phyloP scores from a whole-genome alignment of 2,329 filamentous ascomycete species.

The Ampelomyces quisqualis region DNA sequence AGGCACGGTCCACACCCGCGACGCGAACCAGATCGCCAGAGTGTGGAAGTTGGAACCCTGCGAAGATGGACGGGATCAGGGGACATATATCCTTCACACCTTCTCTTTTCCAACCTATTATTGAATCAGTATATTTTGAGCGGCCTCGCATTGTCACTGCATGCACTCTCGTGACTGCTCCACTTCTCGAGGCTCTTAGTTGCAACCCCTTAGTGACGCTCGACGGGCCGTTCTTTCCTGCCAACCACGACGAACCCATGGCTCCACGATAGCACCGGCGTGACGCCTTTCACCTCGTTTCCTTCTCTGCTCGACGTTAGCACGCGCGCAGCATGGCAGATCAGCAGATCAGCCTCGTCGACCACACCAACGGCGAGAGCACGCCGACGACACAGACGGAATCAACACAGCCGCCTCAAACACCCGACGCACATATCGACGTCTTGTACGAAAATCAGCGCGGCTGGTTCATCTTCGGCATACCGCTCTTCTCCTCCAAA shows the following conservation, averaged over 20 bases:
- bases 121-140: too few species aligned
- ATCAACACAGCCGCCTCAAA: conserved; percentile 12
- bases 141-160: conserved; percentile 1
- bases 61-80: not conserved
- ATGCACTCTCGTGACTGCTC: conserved; percentile 5
- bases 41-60: conserved; percentile 5
- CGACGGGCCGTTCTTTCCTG: conserved; percentile 21
- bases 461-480: conserved; percentile 83
- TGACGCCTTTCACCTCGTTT: conserved; percentile 16
- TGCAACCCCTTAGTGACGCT: conserved; percentile 22
- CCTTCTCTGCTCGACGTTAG: not conserved
- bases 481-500: conserved; percentile 82
- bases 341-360: conserved; percentile 70
- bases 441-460: conserved; percentile 95
- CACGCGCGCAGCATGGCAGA: conserved; percentile 39
- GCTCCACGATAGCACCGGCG: conserved; percentile 31
- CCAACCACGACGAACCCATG: conserved; percentile 27
- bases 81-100: not conserved
- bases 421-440: conserved; percentile 58
- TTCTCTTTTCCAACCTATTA: not conserved
- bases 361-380: conserved; percentile 50
- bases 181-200: conserved; percentile 4
- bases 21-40: conserved; percentile 23
- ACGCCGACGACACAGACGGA: conserved; percentile 24
- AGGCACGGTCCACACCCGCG: conserved; percentile 10